Percentiles rank a stretch among this genome's conserved stretches.
phyloP scores from a whole-genome alignment of 2,329 filamentous ascomycete genomes.

The Thelonectria blattea region DNA sequence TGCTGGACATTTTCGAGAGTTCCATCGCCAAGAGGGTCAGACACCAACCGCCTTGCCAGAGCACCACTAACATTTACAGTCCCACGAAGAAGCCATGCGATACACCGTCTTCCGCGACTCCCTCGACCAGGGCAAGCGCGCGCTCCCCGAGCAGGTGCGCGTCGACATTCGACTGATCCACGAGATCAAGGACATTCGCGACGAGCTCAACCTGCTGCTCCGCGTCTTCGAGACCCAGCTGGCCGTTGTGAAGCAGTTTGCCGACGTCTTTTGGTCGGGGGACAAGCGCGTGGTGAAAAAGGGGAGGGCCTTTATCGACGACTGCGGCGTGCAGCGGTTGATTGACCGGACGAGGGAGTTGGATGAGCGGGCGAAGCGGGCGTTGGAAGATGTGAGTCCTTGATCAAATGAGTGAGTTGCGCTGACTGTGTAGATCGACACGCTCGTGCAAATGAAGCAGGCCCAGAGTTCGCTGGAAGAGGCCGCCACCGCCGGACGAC shows the following conservation, averaged over 20 bases:
- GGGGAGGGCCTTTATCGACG: constrained; percentile 2
- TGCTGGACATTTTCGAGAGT: constrained; percentile 25
- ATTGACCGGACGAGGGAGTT: constrained; percentile 10
- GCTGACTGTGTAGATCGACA: constrained; percentile 8
- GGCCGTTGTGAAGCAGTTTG: constrained; percentile 17
- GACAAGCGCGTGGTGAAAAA: not conserved
- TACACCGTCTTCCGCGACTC: not conserved
- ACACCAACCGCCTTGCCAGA: no score
- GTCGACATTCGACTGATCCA: constrained; percentile 5
- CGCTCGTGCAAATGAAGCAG: constrained; percentile 21
- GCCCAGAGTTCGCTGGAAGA: constrained; percentile 25
- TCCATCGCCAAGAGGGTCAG: constrained; percentile 16
- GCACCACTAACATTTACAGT: not conserved
- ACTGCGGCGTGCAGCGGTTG: not conserved
- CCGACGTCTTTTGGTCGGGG: constrained; percentile 17
- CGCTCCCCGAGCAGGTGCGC: not conserved
- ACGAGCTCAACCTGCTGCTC: constrained; percentile 19
- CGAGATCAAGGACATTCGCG: constrained; percentile 22
- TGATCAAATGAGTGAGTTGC: not conserved
- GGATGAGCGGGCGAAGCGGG: constrained; percentile 1
- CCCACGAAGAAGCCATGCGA: not conserved
- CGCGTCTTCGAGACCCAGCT: constrained; percentile 22
- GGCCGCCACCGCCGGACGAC: constrained; percentile 11
- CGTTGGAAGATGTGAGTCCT: constrained; percentile 12
- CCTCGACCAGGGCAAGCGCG: not conserved